Evolutionary conservation across 2,329 filamentous ascomycete species (phyloP).

Genomic region (Colletotrichum cuscutae): DNA sequence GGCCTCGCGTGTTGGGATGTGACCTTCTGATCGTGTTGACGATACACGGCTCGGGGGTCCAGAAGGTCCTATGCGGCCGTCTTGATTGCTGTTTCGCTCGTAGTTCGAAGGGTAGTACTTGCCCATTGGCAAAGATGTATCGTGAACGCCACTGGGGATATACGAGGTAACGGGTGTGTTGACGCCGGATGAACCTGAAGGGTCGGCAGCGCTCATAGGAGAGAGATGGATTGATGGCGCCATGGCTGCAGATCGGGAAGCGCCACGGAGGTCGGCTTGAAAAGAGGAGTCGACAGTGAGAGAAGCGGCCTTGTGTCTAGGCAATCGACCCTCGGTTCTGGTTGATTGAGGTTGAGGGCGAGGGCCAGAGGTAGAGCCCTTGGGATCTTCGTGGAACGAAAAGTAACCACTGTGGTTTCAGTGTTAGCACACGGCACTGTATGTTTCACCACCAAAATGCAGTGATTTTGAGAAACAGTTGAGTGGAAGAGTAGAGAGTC

Average conservation of each 20-base stretch:
- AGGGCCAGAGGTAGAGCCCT: conserved; percentile 55
- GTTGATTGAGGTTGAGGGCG: conserved; percentile 63
- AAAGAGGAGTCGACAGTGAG: conserved; percentile 43
- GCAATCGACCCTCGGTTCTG: conserved; percentile 52
- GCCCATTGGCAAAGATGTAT: conserved; percentile 62
- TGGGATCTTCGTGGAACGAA: conserved; percentile 67
- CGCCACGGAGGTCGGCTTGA: conserved; percentile 6
- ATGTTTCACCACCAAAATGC: not conserved
- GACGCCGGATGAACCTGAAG: conserved; percentile 38
- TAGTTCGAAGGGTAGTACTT: conserved; percentile 75
- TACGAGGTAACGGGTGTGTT: conserved; percentile 62
- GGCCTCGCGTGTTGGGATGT: conserved; percentile 38
- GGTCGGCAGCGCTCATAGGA: conserved; percentile 33
- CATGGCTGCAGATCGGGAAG: conserved; percentile 30
- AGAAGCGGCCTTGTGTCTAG: conserved; percentile 47
- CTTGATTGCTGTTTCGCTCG: conserved; percentile 50
- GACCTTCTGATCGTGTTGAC: conserved; percentile 34
- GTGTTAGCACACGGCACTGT: conserved; percentile 40
- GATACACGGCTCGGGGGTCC: conserved; percentile 7
- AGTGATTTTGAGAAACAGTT: no score
- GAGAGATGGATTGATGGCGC: conserved; percentile 29
- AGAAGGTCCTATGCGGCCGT: conserved; percentile 32
- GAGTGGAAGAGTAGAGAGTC: no score
- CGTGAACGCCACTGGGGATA: conserved; percentile 59
- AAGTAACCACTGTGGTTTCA: conserved; percentile 63